Conservation (phyloP, 805 yeast genomes). For the Tanozyma kutaoensis region DNA sequence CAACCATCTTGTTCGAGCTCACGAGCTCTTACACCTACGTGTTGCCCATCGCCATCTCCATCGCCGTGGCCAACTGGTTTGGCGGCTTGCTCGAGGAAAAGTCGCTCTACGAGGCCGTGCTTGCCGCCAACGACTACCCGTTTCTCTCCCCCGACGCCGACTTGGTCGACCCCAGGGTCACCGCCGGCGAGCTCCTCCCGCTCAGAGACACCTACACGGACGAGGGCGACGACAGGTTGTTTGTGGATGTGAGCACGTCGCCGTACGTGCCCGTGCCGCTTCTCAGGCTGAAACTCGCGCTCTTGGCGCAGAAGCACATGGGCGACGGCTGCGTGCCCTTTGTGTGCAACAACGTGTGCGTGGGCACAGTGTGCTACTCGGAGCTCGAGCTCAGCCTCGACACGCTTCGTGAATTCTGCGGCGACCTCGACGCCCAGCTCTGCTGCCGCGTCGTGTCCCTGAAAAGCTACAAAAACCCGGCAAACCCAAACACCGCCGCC, state of each 20-base stretch:
- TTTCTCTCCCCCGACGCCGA: slow-evolving; percentile 32
- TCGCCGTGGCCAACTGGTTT: slow-evolving; percentile 44
- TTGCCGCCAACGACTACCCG: slow-evolving; percentile 37
- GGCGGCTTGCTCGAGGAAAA: slow-evolving; percentile 37
- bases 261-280: slow-evolving; percentile 14
- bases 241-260: slow-evolving; percentile 1
- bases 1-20: slow-evolving; percentile 37
- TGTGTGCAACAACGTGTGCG: slow-evolving; percentile 17
- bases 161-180: slow-evolving; percentile 15
- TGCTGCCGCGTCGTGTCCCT: too few relatives aligned
- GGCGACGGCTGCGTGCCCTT: slow-evolving; percentile 43
- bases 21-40: slow-evolving; percentile 46
- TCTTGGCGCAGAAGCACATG: slow-evolving; percentile 27
- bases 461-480: too few relatives aligned
- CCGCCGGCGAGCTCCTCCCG: slow-evolving; percentile 22
- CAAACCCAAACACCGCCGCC: too few relatives aligned
- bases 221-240: slow-evolving; percentile 3
- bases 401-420: slow-evolving; percentile 17
- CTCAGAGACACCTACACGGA: slow-evolving; percentile 7
- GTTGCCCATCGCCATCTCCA: slow-evolving; percentile 40
- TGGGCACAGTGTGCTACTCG: slow-evolving; percentile 36
- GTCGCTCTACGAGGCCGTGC: slow-evolving; percentile 36
- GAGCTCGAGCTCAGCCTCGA: slow-evolving; percentile 41
- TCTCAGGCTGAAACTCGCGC: slow-evolving; percentile 19
- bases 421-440: slow-evolving; percentile 1